A percentile compares a stretch with the other conserved stretches of the same genome.
Conservation (phyloP, 805 yeast genomes). For the Starmerella riodocensis region DNA sequence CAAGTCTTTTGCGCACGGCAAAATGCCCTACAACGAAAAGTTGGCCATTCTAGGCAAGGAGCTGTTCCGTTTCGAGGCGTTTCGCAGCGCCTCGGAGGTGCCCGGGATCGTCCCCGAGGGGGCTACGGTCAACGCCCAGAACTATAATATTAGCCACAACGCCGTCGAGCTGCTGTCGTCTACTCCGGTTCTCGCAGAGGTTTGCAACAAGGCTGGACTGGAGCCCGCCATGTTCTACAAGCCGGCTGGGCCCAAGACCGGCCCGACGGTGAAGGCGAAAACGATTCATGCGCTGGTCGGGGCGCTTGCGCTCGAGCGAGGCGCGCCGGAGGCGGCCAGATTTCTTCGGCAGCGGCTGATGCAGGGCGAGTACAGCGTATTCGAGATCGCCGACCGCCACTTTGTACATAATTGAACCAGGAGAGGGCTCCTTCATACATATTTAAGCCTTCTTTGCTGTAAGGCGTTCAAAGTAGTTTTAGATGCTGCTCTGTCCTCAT, state of each 20-base stretch:
- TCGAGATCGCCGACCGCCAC: constrained; percentile 18
- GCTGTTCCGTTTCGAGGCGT: constrained; percentile 23
- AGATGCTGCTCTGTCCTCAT: too few species aligned
- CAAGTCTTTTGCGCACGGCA: constrained; percentile 87
- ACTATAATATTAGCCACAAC: constrained; percentile 23
- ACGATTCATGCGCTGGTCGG: constrained; percentile 52
- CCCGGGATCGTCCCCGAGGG: background rate
- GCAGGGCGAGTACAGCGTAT: constrained; percentile 24
- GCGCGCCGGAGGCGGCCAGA: constrained; percentile 42
- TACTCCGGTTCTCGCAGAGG: constrained; percentile 22
- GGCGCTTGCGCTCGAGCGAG: constrained; percentile 49
- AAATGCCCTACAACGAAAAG: constrained; percentile 79
- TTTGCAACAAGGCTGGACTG: constrained; percentile 24
- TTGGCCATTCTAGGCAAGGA: constrained; percentile 48
- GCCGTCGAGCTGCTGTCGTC: constrained; percentile 24
- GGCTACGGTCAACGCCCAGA: constrained; percentile 20
- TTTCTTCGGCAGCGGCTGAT: constrained; percentile 41
- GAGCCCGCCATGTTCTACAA: constrained; percentile 25
- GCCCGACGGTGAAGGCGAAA: constrained; percentile 38
- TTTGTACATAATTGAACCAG: constrained; percentile 14
- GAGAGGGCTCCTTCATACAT: too few species aligned
- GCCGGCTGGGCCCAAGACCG: constrained; percentile 19
- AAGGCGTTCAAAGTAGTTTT: too few species aligned
- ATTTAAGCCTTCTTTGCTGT: too few species aligned
- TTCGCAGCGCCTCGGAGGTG: constrained; percentile 15